These are phyloP conservation scores for Maudiozyma pseudohumilis DNA, from an alignment of 805 yeast species.

Conservation along the genomic window DNA sequence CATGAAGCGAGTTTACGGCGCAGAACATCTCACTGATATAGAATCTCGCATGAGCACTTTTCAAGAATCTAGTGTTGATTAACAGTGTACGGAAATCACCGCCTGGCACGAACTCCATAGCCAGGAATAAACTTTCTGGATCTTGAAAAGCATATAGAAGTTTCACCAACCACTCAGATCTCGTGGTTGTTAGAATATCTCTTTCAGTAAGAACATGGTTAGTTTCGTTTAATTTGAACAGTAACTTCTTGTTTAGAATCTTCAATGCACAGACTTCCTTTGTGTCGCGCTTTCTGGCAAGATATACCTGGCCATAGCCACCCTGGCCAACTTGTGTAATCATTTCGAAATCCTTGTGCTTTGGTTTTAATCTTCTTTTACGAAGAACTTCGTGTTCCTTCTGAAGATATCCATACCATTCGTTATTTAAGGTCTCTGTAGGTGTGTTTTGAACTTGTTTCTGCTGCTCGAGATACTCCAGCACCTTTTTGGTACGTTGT, in stretches of 20 bases:
- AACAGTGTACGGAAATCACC: slow-evolving; percentile 94
- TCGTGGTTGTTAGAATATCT: slow-evolving; percentile 90
- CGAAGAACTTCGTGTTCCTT: slow-evolving; percentile 79
- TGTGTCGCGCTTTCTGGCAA: slow-evolving; percentile 90
- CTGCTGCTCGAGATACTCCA: slow-evolving; percentile 38
- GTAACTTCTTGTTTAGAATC: slow-evolving; percentile 75
- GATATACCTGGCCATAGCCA: slow-evolving; percentile 97
- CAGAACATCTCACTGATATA: slow-evolving; percentile 94
- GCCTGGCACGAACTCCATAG: slow-evolving; percentile 99
- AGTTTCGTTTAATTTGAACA: slow-evolving; percentile 86
- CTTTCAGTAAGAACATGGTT: slow-evolving; percentile 93
- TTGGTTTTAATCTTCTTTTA: slow-evolving; percentile 83
- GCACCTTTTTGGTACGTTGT: slow-evolving; percentile 67
- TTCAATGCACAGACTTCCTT: slow-evolving; percentile 92
- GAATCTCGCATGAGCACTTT: slow-evolving; percentile 92
- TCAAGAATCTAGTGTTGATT: slow-evolving; percentile 84
- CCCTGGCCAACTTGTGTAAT: slow-evolving; percentile 99
- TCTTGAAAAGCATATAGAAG: slow-evolving; percentile 93
- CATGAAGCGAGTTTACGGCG: slow-evolving; percentile 86
- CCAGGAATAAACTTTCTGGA: slow-evolving; percentile 76
- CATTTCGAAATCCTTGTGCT: slow-evolving; percentile 90
- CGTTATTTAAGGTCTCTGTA: slow-evolving; percentile 36
- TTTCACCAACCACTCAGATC: slow-evolving; percentile 94
- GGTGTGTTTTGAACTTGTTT: slow-evolving; percentile 19
- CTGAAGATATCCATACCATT: slow-evolving; percentile 73